Percentiles rank a stretch among this genome's conserved stretches.
phyloP scores from a whole-genome alignment of 257 asterid species.

The Plectranthus barbatus region DNA sequence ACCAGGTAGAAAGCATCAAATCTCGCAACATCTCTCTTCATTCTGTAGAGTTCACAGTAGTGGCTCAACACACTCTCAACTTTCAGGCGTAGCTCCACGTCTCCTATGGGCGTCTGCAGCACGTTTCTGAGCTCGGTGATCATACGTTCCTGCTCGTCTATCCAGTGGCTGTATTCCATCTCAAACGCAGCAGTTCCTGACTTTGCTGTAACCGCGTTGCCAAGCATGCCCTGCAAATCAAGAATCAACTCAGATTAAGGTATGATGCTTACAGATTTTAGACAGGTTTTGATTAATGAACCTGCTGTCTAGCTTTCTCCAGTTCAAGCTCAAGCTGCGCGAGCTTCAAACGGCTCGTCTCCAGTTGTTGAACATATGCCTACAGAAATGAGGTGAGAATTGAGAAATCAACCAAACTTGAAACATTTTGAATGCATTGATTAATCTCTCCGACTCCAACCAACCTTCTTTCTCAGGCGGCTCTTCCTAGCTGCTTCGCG shows the following conservation, averaged over 20 bases:
- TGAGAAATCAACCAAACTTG: background rate
- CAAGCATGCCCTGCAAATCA: conserved; percentile 59
- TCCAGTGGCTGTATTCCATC: conserved; percentile 75
- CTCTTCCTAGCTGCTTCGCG: conserved; percentile 95
- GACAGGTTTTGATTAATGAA: background rate
- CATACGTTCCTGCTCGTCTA: conserved; percentile 66
- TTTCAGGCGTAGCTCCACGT: conserved; percentile 41
- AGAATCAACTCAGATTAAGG: background rate
- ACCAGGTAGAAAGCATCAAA: conserved; percentile 76
- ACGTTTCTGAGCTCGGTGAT: conserved; percentile 46
- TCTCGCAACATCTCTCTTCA: conserved; percentile 74
- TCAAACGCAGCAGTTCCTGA: conserved; percentile 69
- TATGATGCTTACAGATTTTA: background rate
- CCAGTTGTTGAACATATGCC: conserved; percentile 93
- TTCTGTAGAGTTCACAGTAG: conserved; percentile 57
- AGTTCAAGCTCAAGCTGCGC: conserved; percentile 84
- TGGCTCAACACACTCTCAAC: conserved; percentile 58
- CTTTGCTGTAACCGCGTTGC: too few relatives aligned
- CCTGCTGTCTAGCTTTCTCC: conserved; percentile 77
- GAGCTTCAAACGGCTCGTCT: conserved; percentile 76
- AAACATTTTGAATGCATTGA: background rate
- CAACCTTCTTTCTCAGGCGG: conserved; percentile 83
- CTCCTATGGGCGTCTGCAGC: conserved; percentile 48
- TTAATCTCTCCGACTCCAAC: too few relatives aligned
- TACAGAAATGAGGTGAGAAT: conserved; percentile 14